phyloP scores from a whole-genome alignment of 306 rosid genomes.

The Urtica urens region DNA sequence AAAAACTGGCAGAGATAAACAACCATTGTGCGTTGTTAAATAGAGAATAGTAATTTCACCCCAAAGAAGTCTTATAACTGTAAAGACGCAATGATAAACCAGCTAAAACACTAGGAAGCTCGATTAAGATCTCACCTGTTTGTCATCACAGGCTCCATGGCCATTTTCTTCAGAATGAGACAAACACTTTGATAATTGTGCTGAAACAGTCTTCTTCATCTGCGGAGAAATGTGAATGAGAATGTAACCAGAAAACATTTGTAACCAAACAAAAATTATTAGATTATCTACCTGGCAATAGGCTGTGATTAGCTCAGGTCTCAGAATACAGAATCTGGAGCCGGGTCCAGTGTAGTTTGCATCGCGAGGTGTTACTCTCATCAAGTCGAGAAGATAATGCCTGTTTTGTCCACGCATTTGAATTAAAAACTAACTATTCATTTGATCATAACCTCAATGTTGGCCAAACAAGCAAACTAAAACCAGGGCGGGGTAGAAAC shows the following conservation, averaged over 20 bases:
- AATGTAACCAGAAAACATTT: conserved; percentile 14
- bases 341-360: conserved; percentile 81
- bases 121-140: conserved; percentile 37
- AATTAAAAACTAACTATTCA: not conserved
- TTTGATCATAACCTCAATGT: not conserved
- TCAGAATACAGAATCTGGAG: conserved; percentile 77
- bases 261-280: conserved; percentile 2
- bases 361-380: conserved; percentile 98
- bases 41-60: too few species aligned
- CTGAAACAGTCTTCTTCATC: conserved; percentile 50
- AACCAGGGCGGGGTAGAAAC: not conserved
- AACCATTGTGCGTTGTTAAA: too few species aligned
- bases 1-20: too few species aligned
- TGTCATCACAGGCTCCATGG: conserved; percentile 21
- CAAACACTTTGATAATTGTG: conserved; percentile 42
- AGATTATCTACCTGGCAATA: conserved; percentile 59
- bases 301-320: conserved; percentile 77
- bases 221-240: too few species aligned
- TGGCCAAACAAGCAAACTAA: not conserved
- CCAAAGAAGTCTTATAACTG: too few species aligned
- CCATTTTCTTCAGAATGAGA: conserved; percentile 31
- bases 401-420: conserved; percentile 25
- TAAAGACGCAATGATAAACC: too few species aligned
- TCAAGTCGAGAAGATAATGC: conserved; percentile 95
- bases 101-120: too few species aligned